phyloP scores from a whole-genome alignment of 371 early-diverging fungal genomes.

The Nosema muscidifuracis region DNA sequence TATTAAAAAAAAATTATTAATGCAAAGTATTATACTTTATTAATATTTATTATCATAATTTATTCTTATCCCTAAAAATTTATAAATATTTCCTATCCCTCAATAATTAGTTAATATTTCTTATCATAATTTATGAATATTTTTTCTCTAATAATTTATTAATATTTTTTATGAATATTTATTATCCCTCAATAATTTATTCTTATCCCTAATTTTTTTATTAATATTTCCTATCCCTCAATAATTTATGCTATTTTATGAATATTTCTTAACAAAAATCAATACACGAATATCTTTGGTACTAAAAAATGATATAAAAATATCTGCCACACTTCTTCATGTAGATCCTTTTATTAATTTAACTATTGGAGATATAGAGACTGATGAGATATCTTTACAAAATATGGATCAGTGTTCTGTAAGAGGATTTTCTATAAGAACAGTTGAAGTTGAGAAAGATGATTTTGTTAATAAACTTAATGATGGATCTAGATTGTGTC shows the following conservation, averaged over 20 bases:
- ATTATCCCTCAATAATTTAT: too few species aligned
- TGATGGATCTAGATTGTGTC: conserved; percentile 21
- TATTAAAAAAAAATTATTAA: too few species aligned
- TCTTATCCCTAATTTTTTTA: too few species aligned
- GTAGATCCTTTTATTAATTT: conserved; percentile 96
- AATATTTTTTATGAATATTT: too few species aligned
- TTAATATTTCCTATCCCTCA: background rate
- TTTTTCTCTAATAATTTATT: too few species aligned
- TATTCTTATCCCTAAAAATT: too few species aligned
- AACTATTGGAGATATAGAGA: conserved; percentile 69
- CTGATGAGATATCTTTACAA: background rate
- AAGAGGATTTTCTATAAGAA: conserved; percentile 44
- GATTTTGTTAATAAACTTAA: conserved; percentile 16
- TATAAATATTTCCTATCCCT: too few species aligned
- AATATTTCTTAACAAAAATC: conserved; percentile 93
- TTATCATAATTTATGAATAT: too few species aligned
- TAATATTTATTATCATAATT: too few species aligned
- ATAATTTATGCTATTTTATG: conserved; percentile 78
- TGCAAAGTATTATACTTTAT: too few species aligned
- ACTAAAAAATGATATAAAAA: conserved; percentile 87
- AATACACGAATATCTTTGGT: conserved; percentile 86
- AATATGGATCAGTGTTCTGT: conserved; percentile 26
- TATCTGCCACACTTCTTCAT: conserved; percentile 79
- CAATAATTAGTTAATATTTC: too few species aligned
- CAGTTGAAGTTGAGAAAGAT: conserved; percentile 19